Conservation (phyloP, 2,329 filamentous ascomycete species). For the Neofusicoccum sp. region DNA sequence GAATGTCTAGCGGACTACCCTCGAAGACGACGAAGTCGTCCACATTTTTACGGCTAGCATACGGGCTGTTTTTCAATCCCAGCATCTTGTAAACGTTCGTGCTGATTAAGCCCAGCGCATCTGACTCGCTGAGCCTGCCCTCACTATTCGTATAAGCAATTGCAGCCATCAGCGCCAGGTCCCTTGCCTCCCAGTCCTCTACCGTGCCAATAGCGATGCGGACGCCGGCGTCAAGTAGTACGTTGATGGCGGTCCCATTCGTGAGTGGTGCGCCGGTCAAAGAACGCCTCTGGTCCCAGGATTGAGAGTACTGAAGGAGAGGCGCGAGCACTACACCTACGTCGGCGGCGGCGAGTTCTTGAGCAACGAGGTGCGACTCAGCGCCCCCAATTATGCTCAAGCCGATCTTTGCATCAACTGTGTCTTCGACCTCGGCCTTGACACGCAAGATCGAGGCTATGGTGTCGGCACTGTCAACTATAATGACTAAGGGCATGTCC, state of each 20-base stretch:
- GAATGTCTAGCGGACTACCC: conserved; percentile 64
- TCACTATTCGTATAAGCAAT: conserved; percentile 61
- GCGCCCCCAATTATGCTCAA: conserved; percentile 64
- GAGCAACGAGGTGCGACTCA: conserved; percentile 63
- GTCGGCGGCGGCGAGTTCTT: conserved; percentile 58
- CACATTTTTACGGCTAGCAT: neutral
- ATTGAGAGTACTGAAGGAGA: conserved; percentile 56
- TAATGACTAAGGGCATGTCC: conserved; percentile 58
- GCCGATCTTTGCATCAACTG: conserved; percentile 45
- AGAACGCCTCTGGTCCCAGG: conserved; percentile 65
- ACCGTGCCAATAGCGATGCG: conserved; percentile 59
- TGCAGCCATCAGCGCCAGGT: conserved; percentile 63
- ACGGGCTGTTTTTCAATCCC: conserved; percentile 44
- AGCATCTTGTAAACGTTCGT: conserved; percentile 61
- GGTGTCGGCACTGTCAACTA: conserved; percentile 64
- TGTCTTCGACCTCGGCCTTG: conserved; percentile 59
- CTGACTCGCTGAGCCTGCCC: conserved; percentile 56
- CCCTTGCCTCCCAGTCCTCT: conserved; percentile 65
- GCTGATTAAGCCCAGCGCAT: conserved; percentile 61
- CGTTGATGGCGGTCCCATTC: conserved; percentile 64
- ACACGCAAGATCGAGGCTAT: conserved; percentile 63
- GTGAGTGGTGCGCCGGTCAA: conserved; percentile 67
- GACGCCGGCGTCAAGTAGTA: conserved; percentile 62
- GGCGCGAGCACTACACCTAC: conserved; percentile 65
- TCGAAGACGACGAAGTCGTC: conserved; percentile 65